Percentiles rank a stretch among this genome's conserved stretches.
These are phyloP conservation scores for Fomitopsis schrenkii DNA, from an alignment of 1,284 basidiomycete species.

Conservation along the genomic window DNA sequence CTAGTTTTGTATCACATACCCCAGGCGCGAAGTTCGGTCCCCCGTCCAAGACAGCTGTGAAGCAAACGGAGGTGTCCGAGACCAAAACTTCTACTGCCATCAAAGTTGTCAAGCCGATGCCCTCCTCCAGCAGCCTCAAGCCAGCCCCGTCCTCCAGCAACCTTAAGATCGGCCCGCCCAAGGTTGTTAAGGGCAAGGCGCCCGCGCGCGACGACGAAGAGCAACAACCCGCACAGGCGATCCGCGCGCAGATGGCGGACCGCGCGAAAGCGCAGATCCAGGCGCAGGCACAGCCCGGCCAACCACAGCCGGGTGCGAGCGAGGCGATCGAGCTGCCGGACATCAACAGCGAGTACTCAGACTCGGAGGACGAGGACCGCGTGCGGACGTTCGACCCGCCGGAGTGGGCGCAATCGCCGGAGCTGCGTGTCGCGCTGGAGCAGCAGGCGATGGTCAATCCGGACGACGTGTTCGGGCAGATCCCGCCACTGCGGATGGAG, in stretches of 20 bases:
- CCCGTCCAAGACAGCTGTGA: slow-evolving; percentile 28
- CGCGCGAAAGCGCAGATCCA: slow-evolving; percentile 63
- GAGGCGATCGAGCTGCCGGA: slow-evolving; percentile 91
- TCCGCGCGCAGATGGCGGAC: slow-evolving; percentile 68
- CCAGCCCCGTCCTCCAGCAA: slow-evolving; percentile 6
- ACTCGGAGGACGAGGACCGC: slow-evolving; percentile 87
- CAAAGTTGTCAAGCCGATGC: slow-evolving; percentile 9
- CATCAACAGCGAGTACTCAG: slow-evolving; percentile 92
- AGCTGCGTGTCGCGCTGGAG: slow-evolving; percentile 72
- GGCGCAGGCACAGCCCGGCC: slow-evolving; percentile 34
- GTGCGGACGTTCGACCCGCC: slow-evolving; percentile 69
- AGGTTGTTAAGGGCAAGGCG: slow-evolving; percentile 35
- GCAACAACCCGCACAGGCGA: slow-evolving; percentile 43
- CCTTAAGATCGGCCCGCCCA: slow-evolving; percentile 6
- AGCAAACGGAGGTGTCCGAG: slow-evolving; percentile 18
- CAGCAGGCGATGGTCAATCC: slow-evolving; percentile 84
- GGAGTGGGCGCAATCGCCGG: slow-evolving; percentile 89
- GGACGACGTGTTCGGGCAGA: slow-evolving; percentile 87
- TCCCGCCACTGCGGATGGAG: slow-evolving; percentile 84
- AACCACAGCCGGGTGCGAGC: slow-evolving; percentile 45
- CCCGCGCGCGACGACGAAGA: slow-evolving; percentile 36
- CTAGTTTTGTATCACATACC: slow-evolving; percentile 9
- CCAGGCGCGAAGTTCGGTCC: slow-evolving; percentile 21
- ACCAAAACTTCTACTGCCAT: slow-evolving; percentile 11
- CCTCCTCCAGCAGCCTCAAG: slow-evolving; percentile 6